Conservation (phyloP, 1,139 yeast species). For the Kazachstania sp. region DNA sequence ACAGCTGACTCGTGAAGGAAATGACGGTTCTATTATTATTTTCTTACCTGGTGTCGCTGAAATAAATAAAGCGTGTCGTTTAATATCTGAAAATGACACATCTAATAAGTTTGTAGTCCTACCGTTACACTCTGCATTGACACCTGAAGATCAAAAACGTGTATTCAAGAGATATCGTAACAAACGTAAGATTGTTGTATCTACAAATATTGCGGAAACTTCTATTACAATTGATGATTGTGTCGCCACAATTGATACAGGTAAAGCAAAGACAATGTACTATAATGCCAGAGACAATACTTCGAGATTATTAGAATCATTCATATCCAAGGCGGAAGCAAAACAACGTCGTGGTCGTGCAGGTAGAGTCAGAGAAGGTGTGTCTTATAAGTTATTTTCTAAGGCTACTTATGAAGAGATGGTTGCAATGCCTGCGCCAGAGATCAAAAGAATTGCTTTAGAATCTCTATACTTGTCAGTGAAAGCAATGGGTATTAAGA, state of each 20-base stretch:
- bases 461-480: constrained; percentile 78
- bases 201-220: constrained; percentile 84
- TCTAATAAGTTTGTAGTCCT: constrained; percentile 35
- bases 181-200: constrained; percentile 70
- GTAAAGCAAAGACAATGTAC: constrained; percentile 69
- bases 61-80: constrained; percentile 51
- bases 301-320: constrained; percentile 64
- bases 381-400: constrained; percentile 75
- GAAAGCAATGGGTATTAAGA: constrained; percentile 76
- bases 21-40: constrained; percentile 67
- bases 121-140: constrained; percentile 82
- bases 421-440: constrained; percentile 76
- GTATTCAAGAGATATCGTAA: constrained; percentile 57
- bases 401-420: constrained; percentile 49
- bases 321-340: constrained; percentile 91
- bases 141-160: constrained; percentile 70
- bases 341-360: constrained; percentile 94
- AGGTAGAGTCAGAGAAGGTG: constrained; percentile 86
- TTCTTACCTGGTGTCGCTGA: constrained; percentile 91
- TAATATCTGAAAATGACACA: constrained; percentile 16
- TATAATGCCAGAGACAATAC: constrained; percentile 62
- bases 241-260: constrained; percentile 84
- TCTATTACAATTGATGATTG: constrained; percentile 91
- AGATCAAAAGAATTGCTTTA: constrained; percentile 71
- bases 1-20: constrained; percentile 35